These are phyloP conservation scores for Talaromyces sp. DNA, from an alignment of 2,329 filamentous ascomycete genomes.

Conservation along the genomic window DNA sequence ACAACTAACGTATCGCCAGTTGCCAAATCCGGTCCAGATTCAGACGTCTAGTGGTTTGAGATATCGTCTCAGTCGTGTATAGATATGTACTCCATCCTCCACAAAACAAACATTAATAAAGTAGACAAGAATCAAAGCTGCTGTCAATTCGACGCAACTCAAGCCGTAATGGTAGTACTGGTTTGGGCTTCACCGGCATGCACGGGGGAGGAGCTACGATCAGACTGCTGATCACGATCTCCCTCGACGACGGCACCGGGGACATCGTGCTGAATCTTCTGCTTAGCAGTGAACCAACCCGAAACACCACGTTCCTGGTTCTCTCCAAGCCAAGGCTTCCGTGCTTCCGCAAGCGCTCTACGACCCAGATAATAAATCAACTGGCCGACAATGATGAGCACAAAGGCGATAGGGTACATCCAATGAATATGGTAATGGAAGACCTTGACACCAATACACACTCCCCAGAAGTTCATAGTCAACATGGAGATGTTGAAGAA, in stretches of 20 bases:
- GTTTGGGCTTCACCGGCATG: not conserved
- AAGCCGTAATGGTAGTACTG: not conserved
- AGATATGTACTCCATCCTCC: not conserved
- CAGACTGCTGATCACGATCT: conserved; percentile 10
- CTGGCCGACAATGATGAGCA: conserved; percentile 84
- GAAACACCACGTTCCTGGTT: conserved; percentile 80
- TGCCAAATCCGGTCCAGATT: not conserved
- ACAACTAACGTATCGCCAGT: not conserved
- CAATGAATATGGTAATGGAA: conserved; percentile 81
- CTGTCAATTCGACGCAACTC: not conserved
- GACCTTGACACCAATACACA: conserved; percentile 86
- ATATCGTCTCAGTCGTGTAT: not conserved
- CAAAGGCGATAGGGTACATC: conserved; percentile 94
- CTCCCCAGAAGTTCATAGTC: conserved; percentile 96
- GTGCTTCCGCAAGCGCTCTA: conserved; percentile 78
- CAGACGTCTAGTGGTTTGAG: not conserved
- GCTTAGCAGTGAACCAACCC: conserved; percentile 83
- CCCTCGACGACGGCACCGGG: conserved; percentile 13
- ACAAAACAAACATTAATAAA: not conserved
- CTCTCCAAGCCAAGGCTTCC: conserved; percentile 92
- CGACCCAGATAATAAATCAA: conserved; percentile 86
- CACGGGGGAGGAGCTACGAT: conserved; percentile 6
- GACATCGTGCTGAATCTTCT: conserved; percentile 57
- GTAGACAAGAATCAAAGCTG: not conserved
- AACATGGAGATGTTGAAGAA: conserved; percentile 96